phyloP scores from a whole-genome alignment of 2,329 filamentous ascomycete species.

The Cladophialophora yegresii region DNA sequence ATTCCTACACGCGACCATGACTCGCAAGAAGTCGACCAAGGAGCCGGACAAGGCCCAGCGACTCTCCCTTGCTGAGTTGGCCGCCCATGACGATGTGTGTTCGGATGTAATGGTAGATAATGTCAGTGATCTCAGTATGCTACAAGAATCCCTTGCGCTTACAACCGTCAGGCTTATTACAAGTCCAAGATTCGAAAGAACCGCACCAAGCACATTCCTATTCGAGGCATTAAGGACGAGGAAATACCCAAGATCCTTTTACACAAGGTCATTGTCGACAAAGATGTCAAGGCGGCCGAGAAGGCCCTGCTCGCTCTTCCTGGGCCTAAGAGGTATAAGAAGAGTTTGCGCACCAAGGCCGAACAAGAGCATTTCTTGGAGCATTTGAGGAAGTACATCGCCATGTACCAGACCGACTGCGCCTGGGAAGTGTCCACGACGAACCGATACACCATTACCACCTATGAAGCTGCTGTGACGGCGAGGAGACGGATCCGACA shows the following conservation, averaged over 20 bases:
- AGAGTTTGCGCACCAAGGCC: conserved; percentile 67
- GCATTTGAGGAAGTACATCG: conserved; percentile 86
- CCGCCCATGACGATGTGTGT: conserved; percentile 90
- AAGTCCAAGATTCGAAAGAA: conserved; percentile 98
- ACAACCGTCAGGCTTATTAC: conserved; percentile 72
- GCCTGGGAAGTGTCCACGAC: conserved; percentile 92
- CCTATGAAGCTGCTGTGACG: conserved; percentile 83
- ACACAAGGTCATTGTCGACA: conserved; percentile 69
- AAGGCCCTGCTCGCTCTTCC: conserved; percentile 69
- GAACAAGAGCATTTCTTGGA: conserved; percentile 84
- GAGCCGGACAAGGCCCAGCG: conserved; percentile 55
- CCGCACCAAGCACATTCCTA: conserved; percentile 78
- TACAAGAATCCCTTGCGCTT: conserved; percentile 19
- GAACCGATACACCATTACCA: conserved; percentile 90
- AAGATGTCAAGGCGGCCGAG: conserved; percentile 71
- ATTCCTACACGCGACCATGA: conserved; percentile 30
- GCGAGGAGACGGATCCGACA: conserved; percentile 77
- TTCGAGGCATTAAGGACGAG: conserved; percentile 72
- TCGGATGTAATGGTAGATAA: conserved; percentile 95
- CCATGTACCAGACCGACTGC: conserved; percentile 89
- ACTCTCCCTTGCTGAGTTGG: conserved; percentile 82
- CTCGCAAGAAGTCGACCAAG: conserved; percentile 24
- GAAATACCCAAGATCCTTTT: conserved; percentile 63
- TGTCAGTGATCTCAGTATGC: conserved; percentile 58
- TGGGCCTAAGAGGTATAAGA: conserved; percentile 71